These are phyloP conservation scores for Tulasnella sp. DNA, from an alignment of 768 basidiomycete species.

Conservation along the genomic window DNA sequence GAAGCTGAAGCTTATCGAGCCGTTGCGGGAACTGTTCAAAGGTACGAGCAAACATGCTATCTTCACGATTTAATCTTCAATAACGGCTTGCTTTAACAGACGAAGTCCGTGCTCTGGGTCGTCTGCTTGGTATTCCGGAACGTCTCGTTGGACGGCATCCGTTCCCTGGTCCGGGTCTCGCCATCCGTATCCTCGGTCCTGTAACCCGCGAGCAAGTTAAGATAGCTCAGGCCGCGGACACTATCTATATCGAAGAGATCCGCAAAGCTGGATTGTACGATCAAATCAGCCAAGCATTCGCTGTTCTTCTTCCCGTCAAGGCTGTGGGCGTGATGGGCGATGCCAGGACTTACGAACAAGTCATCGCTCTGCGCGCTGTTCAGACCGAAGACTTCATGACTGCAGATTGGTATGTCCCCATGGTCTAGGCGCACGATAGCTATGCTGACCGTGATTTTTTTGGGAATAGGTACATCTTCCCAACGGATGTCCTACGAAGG, in stretches of 20 bases:
- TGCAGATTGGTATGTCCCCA: conserved; percentile 71
- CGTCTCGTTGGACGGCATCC: conserved; percentile 94
- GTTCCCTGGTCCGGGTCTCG: conserved; percentile 96
- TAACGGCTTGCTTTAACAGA: conserved; percentile 38
- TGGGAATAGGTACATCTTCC: conserved; percentile 78
- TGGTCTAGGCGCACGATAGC: neutral
- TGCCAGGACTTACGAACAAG: conserved; percentile 92
- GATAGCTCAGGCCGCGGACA: conserved; percentile 83
- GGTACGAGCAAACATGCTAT: conserved; percentile 38
- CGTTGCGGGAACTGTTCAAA: conserved; percentile 94
- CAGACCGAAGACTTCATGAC: conserved; percentile 99
- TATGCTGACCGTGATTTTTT: neutral
- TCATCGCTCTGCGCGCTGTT: conserved; percentile 89
- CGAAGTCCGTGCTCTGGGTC: conserved; percentile 88
- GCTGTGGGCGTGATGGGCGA: conserved; percentile 99
- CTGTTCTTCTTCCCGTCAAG: conserved; percentile 87
- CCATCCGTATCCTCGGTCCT: conserved; percentile 94
- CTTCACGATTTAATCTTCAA: neutral
- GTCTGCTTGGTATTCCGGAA: conserved; percentile 80
- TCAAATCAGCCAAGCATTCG: conserved; percentile 92
- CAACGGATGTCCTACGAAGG: conserved; percentile 71
- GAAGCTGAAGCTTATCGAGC: conserved; percentile 98
- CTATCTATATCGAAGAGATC: conserved; percentile 97
- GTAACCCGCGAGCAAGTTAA: conserved; percentile 89
- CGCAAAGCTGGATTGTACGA: conserved; percentile 85